These are phyloP conservation scores for Paramarasmius palmivorus DNA, from an alignment of 1,284 basidiomycete species.

Conservation along the genomic window DNA sequence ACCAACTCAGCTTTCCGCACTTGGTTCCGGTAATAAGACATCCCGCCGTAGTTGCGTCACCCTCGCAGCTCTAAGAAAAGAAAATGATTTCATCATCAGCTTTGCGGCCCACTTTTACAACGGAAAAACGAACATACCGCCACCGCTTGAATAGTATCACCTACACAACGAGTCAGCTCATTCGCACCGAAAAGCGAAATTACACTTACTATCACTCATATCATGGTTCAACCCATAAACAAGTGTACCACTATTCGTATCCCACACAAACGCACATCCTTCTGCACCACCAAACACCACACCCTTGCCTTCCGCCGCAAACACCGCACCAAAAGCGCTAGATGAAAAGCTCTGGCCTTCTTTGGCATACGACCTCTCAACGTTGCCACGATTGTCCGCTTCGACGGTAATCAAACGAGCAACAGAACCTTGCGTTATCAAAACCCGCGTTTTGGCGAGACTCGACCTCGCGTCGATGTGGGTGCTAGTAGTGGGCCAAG, in stretches of 20 bases:
- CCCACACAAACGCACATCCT: constrained; percentile 60
- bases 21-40: constrained; percentile 57
- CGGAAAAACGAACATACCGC: constrained; percentile 40
- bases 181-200: not conserved
- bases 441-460: constrained; percentile 42
- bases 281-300: constrained; percentile 56
- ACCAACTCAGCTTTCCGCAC: constrained; percentile 56
- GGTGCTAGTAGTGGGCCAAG: constrained; percentile 7
- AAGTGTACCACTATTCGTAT: constrained; percentile 47
- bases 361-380: constrained; percentile 21
- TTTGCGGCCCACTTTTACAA: no score
- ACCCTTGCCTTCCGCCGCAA: constrained; percentile 48
- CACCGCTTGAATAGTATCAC: constrained; percentile 51
- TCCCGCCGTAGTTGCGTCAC: constrained; percentile 13
- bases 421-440: constrained; percentile 53
- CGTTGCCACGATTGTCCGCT: constrained; percentile 45
- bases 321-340: constrained; percentile 35
- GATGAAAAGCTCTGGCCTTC: constrained; percentile 1
- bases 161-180: constrained; percentile 28
- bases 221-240: constrained; percentile 59
- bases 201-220: not conserved
- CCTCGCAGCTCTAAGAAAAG: constrained; percentile 6
- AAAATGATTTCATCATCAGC: constrained; percentile 7
- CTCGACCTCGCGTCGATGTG: constrained; percentile 44
- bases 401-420: constrained; percentile 50